These are phyloP conservation scores for Cladosporium sp. DNA, from an alignment of 2,329 filamentous ascomycete species.

Conservation along the genomic window DNA sequence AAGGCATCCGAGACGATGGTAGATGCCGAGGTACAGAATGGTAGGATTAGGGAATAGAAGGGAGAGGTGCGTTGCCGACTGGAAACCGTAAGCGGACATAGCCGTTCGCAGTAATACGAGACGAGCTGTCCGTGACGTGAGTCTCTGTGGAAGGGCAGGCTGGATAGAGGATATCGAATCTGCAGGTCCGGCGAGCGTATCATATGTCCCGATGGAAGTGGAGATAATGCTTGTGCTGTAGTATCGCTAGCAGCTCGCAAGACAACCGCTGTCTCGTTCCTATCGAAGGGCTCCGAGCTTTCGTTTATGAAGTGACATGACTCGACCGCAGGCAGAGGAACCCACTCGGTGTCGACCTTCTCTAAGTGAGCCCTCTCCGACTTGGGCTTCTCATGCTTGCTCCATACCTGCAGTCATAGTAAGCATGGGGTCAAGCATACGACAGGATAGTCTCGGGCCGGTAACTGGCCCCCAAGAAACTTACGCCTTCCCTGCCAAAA, in stretches of 20 bases:
- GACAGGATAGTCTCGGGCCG: background rate
- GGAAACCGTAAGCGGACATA: constrained; percentile 37
- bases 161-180: constrained; percentile 13
- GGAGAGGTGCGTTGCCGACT: constrained; percentile 32
- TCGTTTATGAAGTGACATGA: constrained; percentile 20
- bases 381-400: constrained; percentile 10
- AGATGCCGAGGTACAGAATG: constrained; percentile 35
- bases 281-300: constrained; percentile 13
- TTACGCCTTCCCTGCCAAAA: constrained; percentile 38
- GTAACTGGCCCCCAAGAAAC: constrained; percentile 20
- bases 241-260: constrained; percentile 4
- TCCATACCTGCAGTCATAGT: constrained; percentile 3
- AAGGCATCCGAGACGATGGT: constrained; percentile 34
- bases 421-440: background rate
- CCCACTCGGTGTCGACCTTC: constrained; percentile 14
- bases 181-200: background rate
- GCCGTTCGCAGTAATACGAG: constrained; percentile 36
- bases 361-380: constrained; percentile 12
- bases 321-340: constrained; percentile 18
- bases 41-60: constrained; percentile 35
- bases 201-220: background rate
- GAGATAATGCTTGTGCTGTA: background rate
- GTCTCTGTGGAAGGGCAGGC: constrained; percentile 26
- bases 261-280: background rate
- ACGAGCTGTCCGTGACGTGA: constrained; percentile 30